Evolutionary conservation across 768 basidiomycete genomes (phyloP), one percentile per base, ranked within the genome.

Genomic region (Galerina marginata): DNA sequence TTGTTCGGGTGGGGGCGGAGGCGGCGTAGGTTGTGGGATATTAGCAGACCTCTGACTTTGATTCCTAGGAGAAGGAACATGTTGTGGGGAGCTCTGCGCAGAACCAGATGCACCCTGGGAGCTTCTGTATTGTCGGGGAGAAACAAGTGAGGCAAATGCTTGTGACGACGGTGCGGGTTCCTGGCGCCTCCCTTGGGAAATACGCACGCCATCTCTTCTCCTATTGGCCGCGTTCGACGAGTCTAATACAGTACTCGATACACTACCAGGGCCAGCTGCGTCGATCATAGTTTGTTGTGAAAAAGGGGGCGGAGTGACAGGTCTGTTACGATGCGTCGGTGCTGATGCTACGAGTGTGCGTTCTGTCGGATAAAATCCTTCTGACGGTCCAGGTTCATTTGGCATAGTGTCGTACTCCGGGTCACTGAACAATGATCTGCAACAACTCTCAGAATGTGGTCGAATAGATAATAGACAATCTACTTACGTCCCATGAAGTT

Each of bases 241-340:
- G 12, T 16, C 25, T 4, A 44, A 42, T 4, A 12, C 15, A 6
- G 43, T 14, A 26, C 46, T 49, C 5, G 45, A 26, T 15, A 14
- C 38, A 39, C 20, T 38, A n/a, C 10, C 36, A 9, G 3, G 25
- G 16, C 51, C 40, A n/a, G 62, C 15, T n/a, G 46, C 54, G 12
- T 29, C 40, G 45, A 63, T 54, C 9, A 65, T 44, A 0, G 63
- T 65, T 10, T 53, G 52, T 53, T 66, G 65, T 36, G 65, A 60
- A 6, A 63, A 38, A 50, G 37, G 26, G 25, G 46, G n/a, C n/a
- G 44, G n/a, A 26, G n/a, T 5, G 23, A 16, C 10, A 29, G 36
- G 62, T 37, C 9, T 20, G 26, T 26, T 56, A 29, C 6, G 58
- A 44, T 53, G 36, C 9, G 51, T 44, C 16, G 55, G 51, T 14